Evolutionary conservation across 176 grass and related monocot genomes (phyloP).

Genomic region (Oryza glumipatula): DNA sequence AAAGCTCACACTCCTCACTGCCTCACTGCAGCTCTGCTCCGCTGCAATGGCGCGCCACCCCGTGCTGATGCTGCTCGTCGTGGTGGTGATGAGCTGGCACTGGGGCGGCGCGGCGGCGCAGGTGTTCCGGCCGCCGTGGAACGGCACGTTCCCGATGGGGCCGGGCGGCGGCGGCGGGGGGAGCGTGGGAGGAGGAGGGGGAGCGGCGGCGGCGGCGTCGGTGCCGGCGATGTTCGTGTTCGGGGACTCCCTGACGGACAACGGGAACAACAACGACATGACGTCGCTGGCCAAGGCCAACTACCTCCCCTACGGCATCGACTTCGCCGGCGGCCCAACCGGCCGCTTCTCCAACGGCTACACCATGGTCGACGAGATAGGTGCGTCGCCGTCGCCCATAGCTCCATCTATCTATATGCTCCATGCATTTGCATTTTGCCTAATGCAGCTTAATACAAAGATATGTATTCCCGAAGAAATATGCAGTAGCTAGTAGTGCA

Average conservation of each 20-base stretch:
- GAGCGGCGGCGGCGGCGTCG: background rate
- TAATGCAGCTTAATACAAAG: too few species aligned
- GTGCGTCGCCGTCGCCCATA: background rate
- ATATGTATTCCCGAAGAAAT: too few species aligned
- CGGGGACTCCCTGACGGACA: constrained; percentile 92
- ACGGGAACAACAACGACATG: constrained; percentile 94
- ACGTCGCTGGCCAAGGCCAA: constrained; percentile 84
- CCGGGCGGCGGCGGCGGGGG: constrained; percentile 40
- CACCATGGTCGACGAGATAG: constrained; percentile 85
- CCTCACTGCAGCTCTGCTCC: background rate
- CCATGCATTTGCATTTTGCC: background rate
- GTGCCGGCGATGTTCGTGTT: constrained; percentile 96
- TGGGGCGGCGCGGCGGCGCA: constrained; percentile 38
- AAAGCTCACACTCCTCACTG: background rate
- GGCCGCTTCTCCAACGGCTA: constrained; percentile 97
- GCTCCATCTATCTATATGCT: background rate
- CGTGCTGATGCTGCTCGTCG: constrained; percentile 8
- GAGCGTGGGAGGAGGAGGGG: background rate
- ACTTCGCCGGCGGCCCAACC: constrained; percentile 79
- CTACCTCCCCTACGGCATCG: constrained; percentile 94
- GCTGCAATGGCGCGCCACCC: background rate
- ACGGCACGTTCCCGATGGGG: constrained; percentile 53
- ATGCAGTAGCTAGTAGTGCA: too few species aligned
- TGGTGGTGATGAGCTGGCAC: background rate
- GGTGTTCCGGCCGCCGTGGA: constrained; percentile 50